Conservation (phyloP, 768 basidiomycete genomes). For the Termitomyces sp. region DNA sequence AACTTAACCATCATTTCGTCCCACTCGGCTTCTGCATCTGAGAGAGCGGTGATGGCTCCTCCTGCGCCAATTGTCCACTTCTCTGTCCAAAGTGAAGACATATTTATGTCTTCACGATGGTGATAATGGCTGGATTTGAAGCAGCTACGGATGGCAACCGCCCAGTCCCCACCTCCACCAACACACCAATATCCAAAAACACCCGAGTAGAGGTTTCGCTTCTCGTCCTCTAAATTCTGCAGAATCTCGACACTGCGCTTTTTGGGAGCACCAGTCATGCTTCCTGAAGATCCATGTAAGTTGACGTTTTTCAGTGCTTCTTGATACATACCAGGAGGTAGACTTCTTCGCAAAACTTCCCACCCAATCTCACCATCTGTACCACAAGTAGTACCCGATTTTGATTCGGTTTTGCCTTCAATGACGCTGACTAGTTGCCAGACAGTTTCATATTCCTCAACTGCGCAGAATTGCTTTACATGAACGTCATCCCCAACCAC, state of each 20-base stretch:
- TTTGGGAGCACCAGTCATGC: slow-evolving; percentile 98
- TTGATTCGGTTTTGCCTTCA: slow-evolving; percentile 61
- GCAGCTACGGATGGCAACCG: slow-evolving; percentile 91
- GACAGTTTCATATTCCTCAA: slow-evolving; percentile 92
- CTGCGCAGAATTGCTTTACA: slow-evolving; percentile 79
- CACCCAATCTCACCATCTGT: slow-evolving; percentile 60
- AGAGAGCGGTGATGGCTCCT: slow-evolving; percentile 95
- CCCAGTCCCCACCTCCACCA: slow-evolving; percentile 87
- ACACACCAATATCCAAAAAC: slow-evolving; percentile 92
- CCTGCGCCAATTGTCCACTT: slow-evolving; percentile 88
- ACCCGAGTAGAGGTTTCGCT: slow-evolving; percentile 85
- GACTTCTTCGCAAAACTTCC: slow-evolving; percentile 71
- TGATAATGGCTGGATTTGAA: slow-evolving; percentile 69
- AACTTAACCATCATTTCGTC: slow-evolving; percentile 92
- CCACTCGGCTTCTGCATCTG: slow-evolving; percentile 84
- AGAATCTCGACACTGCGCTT: slow-evolving; percentile 90
- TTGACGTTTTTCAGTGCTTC: neutral
- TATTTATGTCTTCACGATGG: neutral
- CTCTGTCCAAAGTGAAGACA: slow-evolving; percentile 31
- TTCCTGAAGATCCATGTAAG: slow-evolving; percentile 46
- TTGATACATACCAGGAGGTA: slow-evolving; percentile 77
- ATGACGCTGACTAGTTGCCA: slow-evolving; percentile 96
- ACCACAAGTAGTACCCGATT: slow-evolving; percentile 25
- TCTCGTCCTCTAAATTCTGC: slow-evolving; percentile 66
- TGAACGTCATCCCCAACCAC: slow-evolving; percentile 79